Conservation (phyloP, 331 rosid genomes). For the Pyrus hybrid region DNA sequence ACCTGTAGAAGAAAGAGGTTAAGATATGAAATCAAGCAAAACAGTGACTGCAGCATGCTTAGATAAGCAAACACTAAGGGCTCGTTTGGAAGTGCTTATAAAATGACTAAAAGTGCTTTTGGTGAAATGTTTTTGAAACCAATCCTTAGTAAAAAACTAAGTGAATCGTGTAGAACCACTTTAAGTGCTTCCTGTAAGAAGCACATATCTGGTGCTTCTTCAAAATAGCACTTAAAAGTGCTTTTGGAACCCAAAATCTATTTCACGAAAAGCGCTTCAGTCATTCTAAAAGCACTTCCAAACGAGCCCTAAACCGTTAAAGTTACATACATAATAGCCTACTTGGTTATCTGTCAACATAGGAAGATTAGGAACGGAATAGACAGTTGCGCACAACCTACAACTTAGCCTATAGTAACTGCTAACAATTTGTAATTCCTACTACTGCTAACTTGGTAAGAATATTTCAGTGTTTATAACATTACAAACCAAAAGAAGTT, state of each 20-base stretch:
- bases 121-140: too few species aligned
- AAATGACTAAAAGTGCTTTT: too few species aligned
- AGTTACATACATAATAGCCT: not conserved
- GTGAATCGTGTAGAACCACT: too few species aligned
- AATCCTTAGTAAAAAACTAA: too few species aligned
- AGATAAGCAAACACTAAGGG: not conserved
- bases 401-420: not conserved
- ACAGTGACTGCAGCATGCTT: not conserved
- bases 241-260: too few species aligned
- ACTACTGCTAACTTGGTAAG: too few species aligned
- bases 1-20: slow-evolving; percentile 2
- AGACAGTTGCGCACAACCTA: not conserved
- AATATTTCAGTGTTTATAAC: not conserved
- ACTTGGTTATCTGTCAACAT: not conserved
- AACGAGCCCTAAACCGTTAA: not conserved
- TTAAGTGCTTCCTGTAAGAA: too few species aligned
- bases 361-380: not conserved
- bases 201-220: too few species aligned
- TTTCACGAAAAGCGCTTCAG: too few species aligned
- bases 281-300: too few species aligned
- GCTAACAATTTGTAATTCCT: not conserved
- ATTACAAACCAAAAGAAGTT: not conserved
- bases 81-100: too few species aligned
- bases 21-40: not conserved
- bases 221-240: too few species aligned